phyloP scores from a whole-genome alignment of 805 yeast species.

The Scheffersomyces ergatensis region DNA sequence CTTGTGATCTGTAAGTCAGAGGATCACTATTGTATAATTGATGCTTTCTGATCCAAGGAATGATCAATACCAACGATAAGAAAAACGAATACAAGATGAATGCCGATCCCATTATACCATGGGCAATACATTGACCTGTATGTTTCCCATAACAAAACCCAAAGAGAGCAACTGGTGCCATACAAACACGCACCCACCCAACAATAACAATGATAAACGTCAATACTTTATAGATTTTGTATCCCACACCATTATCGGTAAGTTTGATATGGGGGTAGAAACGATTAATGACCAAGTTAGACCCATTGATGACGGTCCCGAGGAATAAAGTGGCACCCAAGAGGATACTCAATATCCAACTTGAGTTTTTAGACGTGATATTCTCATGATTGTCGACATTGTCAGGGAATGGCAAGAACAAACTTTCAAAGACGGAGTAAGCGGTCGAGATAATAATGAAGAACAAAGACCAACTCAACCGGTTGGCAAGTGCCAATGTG shows the following conservation, averaged over 20 bases:
- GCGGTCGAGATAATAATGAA: conserved; percentile 46
- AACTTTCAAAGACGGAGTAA: conserved; percentile 56
- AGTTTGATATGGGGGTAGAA: conserved; percentile 33
- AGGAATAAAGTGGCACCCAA: conserved; percentile 47
- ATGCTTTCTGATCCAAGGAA: conserved; percentile 72
- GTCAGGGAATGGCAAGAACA: conserved; percentile 63
- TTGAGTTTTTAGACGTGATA: conserved; percentile 63
- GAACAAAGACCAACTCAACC: conserved; percentile 40
- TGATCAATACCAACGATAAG: conserved; percentile 59
- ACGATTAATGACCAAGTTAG: conserved; percentile 38
- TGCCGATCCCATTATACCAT: conserved; percentile 94
- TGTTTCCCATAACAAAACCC: conserved; percentile 85
- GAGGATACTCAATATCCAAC: conserved; percentile 56
- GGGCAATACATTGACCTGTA: conserved; percentile 95
- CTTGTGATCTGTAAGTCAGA: conserved; percentile 55
- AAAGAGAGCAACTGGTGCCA: conserved; percentile 80
- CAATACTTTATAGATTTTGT: conserved; percentile 36
- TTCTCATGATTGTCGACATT: conserved; percentile 60
- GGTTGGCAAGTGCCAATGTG: conserved; percentile 53
- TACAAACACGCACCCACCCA: conserved; percentile 77
- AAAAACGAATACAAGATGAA: conserved; percentile 79
- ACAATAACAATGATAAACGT: conserved; percentile 48
- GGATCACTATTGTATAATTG: conserved; percentile 12
- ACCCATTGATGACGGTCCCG: conserved; percentile 57
- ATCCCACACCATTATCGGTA: conserved; percentile 31